Evolutionary conservation across 2,329 filamentous ascomycete genomes (phyloP), one percentile per base, ranked within the genome.

Genomic region (Cladobotryum mycophilum): DNA sequence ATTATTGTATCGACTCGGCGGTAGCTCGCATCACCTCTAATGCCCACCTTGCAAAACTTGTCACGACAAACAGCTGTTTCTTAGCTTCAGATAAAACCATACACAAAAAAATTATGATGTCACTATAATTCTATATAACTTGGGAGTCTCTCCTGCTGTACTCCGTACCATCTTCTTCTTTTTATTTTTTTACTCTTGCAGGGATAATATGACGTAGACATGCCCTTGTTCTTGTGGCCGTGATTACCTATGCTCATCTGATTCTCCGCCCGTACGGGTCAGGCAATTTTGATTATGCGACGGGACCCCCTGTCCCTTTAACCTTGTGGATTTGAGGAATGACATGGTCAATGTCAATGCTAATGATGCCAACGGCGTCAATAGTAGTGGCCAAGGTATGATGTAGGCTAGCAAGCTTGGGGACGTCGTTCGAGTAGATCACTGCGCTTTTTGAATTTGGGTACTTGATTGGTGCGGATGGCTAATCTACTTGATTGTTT

Each of bases 31-130:
- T 67, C 64, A 61, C 66, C 62, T 67, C 59, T 65, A 66, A 68
- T 68, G 64, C 63, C 62, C 60, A 65, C 45, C 60, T 61, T 64
- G 65, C 66, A 63, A 67, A 30, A 64, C 63, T 65, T 64, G 67
- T 67, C 62, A 69, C 62, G 66, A 68, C 64, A 67, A 67, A 69
- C 62, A 64, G 64, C 65, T 69, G 63, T 69, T 69, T 70, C 61
- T 68, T 69, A 68, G 66, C 68, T 47, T 70, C 66, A 65, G 62
- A 67, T 61, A 69, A 64, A 64, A 68, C 63, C 58, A 66, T 67
- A 60, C 61, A 66, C 43, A 51, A 51, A 53, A 45, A 53, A 48
- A 50, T 47, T 47, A 45, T 53, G 48, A 53, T 48, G 51, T 53
- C 51, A 53, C 45, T 53, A 49, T 42, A 46, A 43, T 30, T 20